Base-by-base conservation (phyloP, 2,329 filamentous ascomycete genomes). In the Colletotrichum orchidophilum region DNA sequence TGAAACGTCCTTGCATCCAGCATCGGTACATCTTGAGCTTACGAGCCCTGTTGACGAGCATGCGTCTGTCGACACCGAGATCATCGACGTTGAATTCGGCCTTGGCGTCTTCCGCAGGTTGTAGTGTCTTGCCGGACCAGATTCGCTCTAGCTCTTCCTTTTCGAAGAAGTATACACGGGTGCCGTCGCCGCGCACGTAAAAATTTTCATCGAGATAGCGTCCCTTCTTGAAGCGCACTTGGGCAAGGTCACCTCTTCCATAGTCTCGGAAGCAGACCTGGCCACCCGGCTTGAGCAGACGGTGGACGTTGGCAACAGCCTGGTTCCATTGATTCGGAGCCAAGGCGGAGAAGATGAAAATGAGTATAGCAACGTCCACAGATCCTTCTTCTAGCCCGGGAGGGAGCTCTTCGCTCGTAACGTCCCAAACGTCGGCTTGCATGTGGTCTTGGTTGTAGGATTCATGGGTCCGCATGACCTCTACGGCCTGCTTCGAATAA, bases 11-110 rank as follows among this genome's bases (percentile, higher is more conserved):
- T 81, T 97, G 94, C 80, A 97, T 90, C 95, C 96, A 99, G 85
- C 96, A 98, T 72, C 96, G 91, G 82, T 98, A 98, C 96, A 99
- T 99, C 84, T 98, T 99, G 59, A 97, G 86, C 82, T 95, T 93
- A 77, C 92, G 90, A 65, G 95, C 94, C 74, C 96, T 90, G 80
- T 99, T 99, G 66, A 99, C 94, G 66, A 99, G 87, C 85, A 99
- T 87, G 71, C 96, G 91, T 74, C 94, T 91, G 80, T 99, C 96
- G 66, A 96, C 88, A 29, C 92, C 96, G 42, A 98, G 87, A 57
- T 96, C 90, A 66, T 93, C 84, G 57, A 97, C 84, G 59, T 94
- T 89, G 76, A 98, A 94, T 1, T 80, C 80, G 15, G 77, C 76
- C 66, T 78, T 75, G 60, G 81, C 76, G 42, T 75, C 73, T 66